phyloP scores from a whole-genome alignment of 2,329 filamentous ascomycete genomes.

The Bipolaris bicolor region DNA sequence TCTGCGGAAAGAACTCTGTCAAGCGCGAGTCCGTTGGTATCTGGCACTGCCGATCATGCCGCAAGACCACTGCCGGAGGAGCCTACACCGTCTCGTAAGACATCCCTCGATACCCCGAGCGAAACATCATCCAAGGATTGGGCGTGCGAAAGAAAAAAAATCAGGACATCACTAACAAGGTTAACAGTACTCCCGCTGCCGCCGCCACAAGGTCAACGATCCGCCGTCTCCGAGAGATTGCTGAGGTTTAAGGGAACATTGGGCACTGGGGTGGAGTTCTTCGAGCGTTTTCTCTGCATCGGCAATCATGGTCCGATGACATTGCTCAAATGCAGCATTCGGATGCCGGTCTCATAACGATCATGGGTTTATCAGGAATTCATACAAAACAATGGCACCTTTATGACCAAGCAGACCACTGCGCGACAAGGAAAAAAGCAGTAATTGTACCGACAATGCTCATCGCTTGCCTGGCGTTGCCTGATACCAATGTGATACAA shows the following conservation, averaged over 20 bases:
- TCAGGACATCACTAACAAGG: slow-evolving; percentile 32
- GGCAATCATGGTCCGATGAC: slow-evolving; percentile 38
- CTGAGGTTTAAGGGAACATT: slow-evolving; percentile 74
- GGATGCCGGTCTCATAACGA: slow-evolving; percentile 45
- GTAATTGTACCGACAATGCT: background rate
- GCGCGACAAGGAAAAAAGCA: background rate
- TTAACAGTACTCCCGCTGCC: slow-evolving; percentile 82
- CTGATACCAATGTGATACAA: background rate
- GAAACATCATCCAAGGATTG: background rate
- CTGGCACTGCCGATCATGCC: slow-evolving; percentile 96
- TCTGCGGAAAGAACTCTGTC: slow-evolving; percentile 90
- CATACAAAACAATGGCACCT: slow-evolving; percentile 46
- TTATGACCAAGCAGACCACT: slow-evolving; percentile 32
- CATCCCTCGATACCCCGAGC: slow-evolving; percentile 12
- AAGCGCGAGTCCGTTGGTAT: slow-evolving; percentile 90
- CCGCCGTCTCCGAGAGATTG: slow-evolving; percentile 95
- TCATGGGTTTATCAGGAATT: slow-evolving; percentile 45
- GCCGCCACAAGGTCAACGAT: slow-evolving; percentile 95
- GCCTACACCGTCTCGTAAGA: slow-evolving; percentile 95
- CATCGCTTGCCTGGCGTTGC: background rate
- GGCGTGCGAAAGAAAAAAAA: background rate
- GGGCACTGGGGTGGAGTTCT: slow-evolving; percentile 44
- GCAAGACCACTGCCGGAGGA: slow-evolving; percentile 91
- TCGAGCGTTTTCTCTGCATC: slow-evolving; percentile 45
- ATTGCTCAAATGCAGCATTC: slow-evolving; percentile 39